phyloP scores from a whole-genome alignment of 2,329 filamentous ascomycete species.

The Xylariaceae sp. region DNA sequence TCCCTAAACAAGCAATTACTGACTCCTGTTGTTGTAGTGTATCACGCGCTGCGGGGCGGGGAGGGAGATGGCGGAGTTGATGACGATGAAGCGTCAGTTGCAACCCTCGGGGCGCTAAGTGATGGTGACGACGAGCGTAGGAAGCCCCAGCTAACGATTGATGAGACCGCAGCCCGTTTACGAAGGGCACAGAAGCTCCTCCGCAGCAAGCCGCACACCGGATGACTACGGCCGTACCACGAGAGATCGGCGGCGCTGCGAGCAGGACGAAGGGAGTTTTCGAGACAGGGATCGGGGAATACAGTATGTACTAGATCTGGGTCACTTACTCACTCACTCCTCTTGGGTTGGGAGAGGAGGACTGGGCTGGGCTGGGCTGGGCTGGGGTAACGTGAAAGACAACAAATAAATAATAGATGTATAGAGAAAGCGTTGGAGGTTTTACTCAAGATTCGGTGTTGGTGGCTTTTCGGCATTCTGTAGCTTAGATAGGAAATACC shows the following conservation, averaged over 20 bases:
- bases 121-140: constrained; percentile 19
- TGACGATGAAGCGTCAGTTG: constrained; percentile 19
- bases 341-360: too few species aligned
- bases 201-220: background rate
- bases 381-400: too few species aligned
- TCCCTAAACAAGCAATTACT: too few species aligned
- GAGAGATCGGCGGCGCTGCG: too few species aligned
- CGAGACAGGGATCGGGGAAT: too few species aligned
- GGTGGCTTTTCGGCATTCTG: too few species aligned
- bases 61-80: background rate
- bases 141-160: constrained; percentile 22
- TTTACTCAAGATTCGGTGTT: too few species aligned
- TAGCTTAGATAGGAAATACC: constrained; percentile 14
- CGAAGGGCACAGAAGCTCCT: constrained; percentile 30
- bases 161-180: constrained; percentile 28
- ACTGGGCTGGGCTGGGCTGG: too few species aligned
- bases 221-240: background rate
- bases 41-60: background rate
- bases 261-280: too few species aligned
- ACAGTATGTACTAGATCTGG: background rate
- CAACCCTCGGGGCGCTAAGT: constrained; percentile 15
- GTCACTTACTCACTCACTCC: too few species aligned
- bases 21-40: too few species aligned
- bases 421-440: background rate
- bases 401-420: too few species aligned